phyloP scores from a whole-genome alignment of 306 rosid species.

The Malus sylvestris region DNA sequence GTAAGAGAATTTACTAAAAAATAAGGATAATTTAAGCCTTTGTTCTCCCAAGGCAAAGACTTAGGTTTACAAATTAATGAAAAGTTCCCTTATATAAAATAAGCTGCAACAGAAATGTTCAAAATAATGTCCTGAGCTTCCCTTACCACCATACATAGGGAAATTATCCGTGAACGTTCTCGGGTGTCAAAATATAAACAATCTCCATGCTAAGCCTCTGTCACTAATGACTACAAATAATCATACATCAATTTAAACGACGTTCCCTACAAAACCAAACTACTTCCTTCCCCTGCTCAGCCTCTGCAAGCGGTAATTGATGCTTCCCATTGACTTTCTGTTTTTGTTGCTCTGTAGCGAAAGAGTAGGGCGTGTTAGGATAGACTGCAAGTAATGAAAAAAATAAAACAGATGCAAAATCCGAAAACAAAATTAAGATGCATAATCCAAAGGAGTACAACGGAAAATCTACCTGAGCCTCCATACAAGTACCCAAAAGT shows the following conservation, averaged over 20 bases:
- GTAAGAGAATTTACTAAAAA: not conserved
- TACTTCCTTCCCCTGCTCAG: conserved; percentile 76
- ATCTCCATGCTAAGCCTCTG: no score
- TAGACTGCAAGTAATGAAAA: not conserved
- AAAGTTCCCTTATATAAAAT: not conserved
- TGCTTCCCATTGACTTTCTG: conserved; percentile 66
- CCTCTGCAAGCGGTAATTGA: conserved; percentile 91
- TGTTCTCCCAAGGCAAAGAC: not conserved
- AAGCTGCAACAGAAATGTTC: not conserved
- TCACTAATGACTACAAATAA: conserved; percentile 3
- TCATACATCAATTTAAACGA: not conserved
- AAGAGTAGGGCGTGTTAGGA: conserved; percentile 4
- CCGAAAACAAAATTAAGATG: not conserved
- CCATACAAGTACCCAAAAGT: conserved; percentile 50
- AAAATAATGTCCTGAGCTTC: not conserved
- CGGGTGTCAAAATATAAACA: conserved; percentile 16
- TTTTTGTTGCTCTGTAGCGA: conserved; percentile 53
- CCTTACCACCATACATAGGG: not conserved
- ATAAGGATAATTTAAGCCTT: not conserved
- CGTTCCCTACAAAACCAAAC: conserved; percentile 10
- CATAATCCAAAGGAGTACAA: conserved; percentile 1
- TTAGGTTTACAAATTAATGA: not conserved
- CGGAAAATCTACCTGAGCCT: conserved; percentile 50
- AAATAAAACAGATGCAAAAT: not conserved
- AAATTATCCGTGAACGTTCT: conserved; percentile 4